Base-by-base conservation (phyloP, 306 rosid genomes). In the Quercus gilva region DNA sequence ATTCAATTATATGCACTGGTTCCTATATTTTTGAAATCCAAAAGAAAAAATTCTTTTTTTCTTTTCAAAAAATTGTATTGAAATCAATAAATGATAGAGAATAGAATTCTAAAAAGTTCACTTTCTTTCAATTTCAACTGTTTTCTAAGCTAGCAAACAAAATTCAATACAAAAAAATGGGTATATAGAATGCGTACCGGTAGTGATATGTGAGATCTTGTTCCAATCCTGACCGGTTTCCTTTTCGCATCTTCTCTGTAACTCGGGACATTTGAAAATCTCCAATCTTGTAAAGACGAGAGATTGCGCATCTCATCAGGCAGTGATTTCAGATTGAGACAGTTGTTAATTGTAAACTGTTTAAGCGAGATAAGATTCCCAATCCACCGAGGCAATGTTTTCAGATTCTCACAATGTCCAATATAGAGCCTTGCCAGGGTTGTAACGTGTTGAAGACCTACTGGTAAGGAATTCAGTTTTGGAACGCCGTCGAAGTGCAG, bases 321-420 rank as follows among this genome's bases (percentile, higher is more conserved):
- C 2, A 76, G 29, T 17, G 64, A 51, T 28, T 0, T 29, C 63
- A 76, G 49, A 2, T 63, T 51, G 9, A 6, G 63, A 49, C 72
- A 76, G 1, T 2, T 1, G 1, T 0, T 0, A 12, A 69, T 41
- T 3, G 0, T 6, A 37, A 69, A 0, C 0, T 0, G 0, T 53
- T 18, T 0, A 23, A 69, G 55, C 5, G 74, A 69, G 37, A 26
- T 7, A 5, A 35, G 21, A 7, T 37, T 26, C 15, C 25, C 11
- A 43, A 4, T 53, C 82, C 76, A 59, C 49, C 58, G 35, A 0
- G 53, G 76, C 4, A 78, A 2, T 0, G 5, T 10, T 20, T 4
- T n/a, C 1, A 79, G 23, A 31, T 71, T 71, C 2, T 2, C 0
- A n/a, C 60, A 79, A 3, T 51, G 0, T 0, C 0, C 0, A 26